Evolutionary conservation across 495 filamentous ascomycete genomes (phyloP).

Genomic region (Podospora pseudoanserina): DNA sequence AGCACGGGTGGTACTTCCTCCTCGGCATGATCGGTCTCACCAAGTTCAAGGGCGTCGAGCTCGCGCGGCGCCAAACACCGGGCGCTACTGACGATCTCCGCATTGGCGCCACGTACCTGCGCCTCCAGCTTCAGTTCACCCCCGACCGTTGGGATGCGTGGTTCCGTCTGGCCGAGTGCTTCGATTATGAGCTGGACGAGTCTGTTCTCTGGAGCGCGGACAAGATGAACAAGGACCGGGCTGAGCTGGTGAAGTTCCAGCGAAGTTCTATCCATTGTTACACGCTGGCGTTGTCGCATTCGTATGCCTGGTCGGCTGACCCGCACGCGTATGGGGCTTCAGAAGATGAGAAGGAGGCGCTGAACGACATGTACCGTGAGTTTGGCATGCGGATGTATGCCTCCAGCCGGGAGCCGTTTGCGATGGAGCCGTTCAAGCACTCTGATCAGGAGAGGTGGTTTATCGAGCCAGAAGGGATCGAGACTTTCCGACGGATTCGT

Average conservation of each 20-base stretch:
- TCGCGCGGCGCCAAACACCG: constrained; percentile 71
- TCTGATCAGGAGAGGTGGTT: constrained; percentile 73
- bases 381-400: constrained; percentile 89
- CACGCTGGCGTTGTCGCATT: constrained; percentile 75
- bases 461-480: constrained; percentile 59
- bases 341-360: constrained; percentile 58
- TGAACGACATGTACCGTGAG: constrained; percentile 82
- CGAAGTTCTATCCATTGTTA: constrained; percentile 89
- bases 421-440: constrained; percentile 78
- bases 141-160: constrained; percentile 90
- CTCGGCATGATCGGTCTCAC: constrained; percentile 83
- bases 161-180: constrained; percentile 90
- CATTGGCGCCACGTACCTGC: constrained; percentile 74
- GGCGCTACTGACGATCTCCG: constrained; percentile 82
- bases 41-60: constrained; percentile 69
- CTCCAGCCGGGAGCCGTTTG: constrained; percentile 84
- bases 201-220: constrained; percentile 92
- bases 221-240: constrained; percentile 81
- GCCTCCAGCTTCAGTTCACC: constrained; percentile 80
- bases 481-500: constrained; percentile 70
- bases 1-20: constrained; percentile 89
- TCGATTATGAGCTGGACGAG: constrained; percentile 89
- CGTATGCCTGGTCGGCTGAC: constrained; percentile 60
- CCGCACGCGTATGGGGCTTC: constrained; percentile 36
- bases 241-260: constrained; percentile 71